A percentile compares a stretch with the other conserved stretches of the same genome.
These are phyloP conservation scores for Carex sylvatica DNA, from an alignment of 202 grass and related monocot species.

Conservation along the genomic window DNA sequence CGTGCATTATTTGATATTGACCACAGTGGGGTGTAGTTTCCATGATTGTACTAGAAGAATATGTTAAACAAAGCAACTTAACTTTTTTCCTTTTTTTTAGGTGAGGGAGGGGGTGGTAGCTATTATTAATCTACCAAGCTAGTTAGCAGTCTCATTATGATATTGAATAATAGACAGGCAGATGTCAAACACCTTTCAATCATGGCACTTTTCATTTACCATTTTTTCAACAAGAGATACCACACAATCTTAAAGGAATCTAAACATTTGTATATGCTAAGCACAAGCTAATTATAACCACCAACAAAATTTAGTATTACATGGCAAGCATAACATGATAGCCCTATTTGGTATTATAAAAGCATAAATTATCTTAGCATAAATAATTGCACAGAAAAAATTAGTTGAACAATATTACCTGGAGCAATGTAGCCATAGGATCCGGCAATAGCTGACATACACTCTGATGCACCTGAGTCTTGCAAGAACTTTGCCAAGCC, in stretches of 20 bases:
- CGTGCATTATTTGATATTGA: slow-evolving; percentile 10
- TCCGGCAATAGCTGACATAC: slow-evolving; percentile 96
- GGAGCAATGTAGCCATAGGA: slow-evolving; percentile 99
- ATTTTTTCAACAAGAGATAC: background rate
- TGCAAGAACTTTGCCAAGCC: slow-evolving; percentile 94
- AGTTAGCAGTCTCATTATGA: background rate
- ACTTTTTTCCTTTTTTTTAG: background rate
- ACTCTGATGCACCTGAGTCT: slow-evolving; percentile 83
- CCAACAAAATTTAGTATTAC: background rate
- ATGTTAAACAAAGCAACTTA: background rate
- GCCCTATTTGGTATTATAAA: background rate
- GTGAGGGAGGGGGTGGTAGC: background rate
- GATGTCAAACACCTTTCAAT: slow-evolving; percentile 23
- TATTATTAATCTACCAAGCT: slow-evolving; percentile 17
- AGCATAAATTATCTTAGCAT: slow-evolving; percentile 2
- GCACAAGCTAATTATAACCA: background rate
- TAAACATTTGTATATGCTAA: slow-evolving; percentile 1
- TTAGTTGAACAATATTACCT: slow-evolving; percentile 36
- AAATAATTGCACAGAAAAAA: background rate
- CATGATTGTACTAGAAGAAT: slow-evolving; percentile 13
- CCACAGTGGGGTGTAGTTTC: background rate
- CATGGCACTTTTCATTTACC: background rate
- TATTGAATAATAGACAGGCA: background rate
- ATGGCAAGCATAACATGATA: background rate
- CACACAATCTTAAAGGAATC: background rate